These are phyloP conservation scores for Fusarium lyarnte DNA, from an alignment of 2,329 filamentous ascomycete genomes.

Conservation along the genomic window DNA sequence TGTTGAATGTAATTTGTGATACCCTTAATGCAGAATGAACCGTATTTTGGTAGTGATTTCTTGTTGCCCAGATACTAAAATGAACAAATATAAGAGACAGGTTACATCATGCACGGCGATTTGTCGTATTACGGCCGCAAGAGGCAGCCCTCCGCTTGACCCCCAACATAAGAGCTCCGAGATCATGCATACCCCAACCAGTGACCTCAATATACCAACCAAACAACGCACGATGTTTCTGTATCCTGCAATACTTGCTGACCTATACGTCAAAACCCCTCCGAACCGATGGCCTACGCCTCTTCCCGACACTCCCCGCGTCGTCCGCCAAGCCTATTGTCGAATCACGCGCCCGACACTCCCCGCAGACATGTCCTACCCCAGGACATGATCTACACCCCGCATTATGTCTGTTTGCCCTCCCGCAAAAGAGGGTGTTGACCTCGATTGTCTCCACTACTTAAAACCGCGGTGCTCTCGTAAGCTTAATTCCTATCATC, in stretches of 20 bases:
- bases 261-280: background rate
- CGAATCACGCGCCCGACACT: slow-evolving; percentile 10
- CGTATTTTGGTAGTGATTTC: rapidly evolving
- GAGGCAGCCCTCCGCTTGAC: background rate
- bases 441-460: slow-evolving; percentile 12
- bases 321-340: background rate
- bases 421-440: background rate
- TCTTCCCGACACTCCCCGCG: slow-evolving; percentile 31
- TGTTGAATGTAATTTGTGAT: no score
- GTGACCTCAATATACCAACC: background rate
- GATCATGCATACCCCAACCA: background rate
- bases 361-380: slow-evolving; percentile 3
- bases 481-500: background rate
- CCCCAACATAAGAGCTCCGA: background rate
- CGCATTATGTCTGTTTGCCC: background rate
- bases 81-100: background rate
- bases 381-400: slow-evolving; percentile 2
- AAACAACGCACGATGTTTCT: background rate
- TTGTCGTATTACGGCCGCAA: background rate
- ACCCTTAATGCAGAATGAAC: background rate
- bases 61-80: background rate
- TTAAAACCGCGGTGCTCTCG: slow-evolving; percentile 25
- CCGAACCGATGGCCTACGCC: background rate
- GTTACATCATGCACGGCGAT: background rate
- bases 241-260: background rate